Conservation (phyloP, 805 yeast species). For the fission yeast (Schizosaccharomyces pombe) region ASM294v3 CU329670.1:1792501-1793000, state of each 20-base stretch:
- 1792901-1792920: background rate
- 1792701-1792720: background rate
- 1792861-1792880: background rate
- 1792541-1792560: too few relatives aligned
- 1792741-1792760: background rate
- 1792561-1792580: background rate
- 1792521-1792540: too few relatives aligned
- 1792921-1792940: background rate
- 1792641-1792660: background rate
- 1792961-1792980: too few relatives aligned
- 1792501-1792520: too few relatives aligned
- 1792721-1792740: background rate
- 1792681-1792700: background rate
- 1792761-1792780: background rate
- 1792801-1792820: background rate
- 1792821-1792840: background rate
- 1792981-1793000: too few relatives aligned
- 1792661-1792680: background rate
- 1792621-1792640: background rate
- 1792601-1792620: background rate
- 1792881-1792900: background rate
- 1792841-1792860: background rate
- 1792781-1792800: background rate
- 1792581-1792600: background rate
- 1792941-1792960: too few relatives aligned